phyloP scores from a whole-genome alignment of 805 yeast genomes.

The Sporopachydermia quercuum region DNA sequence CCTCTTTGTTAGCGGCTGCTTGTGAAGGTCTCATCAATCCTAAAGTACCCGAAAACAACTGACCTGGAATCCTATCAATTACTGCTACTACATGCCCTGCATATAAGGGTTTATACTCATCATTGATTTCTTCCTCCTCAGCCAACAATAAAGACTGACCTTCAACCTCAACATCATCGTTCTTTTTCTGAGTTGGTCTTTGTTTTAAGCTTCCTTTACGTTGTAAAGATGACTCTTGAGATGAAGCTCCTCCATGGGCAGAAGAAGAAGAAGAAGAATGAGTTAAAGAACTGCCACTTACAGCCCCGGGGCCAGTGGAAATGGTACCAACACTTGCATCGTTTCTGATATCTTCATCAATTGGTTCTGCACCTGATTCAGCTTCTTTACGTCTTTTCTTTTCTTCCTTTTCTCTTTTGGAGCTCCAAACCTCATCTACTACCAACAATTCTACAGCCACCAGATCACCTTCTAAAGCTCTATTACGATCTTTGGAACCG shows the following conservation, averaged over 20 bases:
- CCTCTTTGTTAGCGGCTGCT: conserved; percentile 59
- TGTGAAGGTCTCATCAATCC: conserved; percentile 93
- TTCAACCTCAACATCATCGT: conserved; percentile 96
- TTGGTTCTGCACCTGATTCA: conserved; percentile 6
- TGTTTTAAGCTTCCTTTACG: conserved; percentile 88
- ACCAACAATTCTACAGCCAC: conserved; percentile 91
- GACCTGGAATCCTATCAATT: conserved; percentile 94
- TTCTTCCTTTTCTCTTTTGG: conserved; percentile 93
- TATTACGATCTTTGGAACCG: conserved; percentile 95
- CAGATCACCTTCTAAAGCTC: conserved; percentile 92
- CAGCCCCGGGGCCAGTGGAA: too few relatives aligned
- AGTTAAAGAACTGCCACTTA: conserved; percentile 10
- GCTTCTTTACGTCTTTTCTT: conserved; percentile 73
- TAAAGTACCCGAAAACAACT: conserved; percentile 84
- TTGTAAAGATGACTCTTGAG: conserved; percentile 25
- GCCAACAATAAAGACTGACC: conserved; percentile 85
- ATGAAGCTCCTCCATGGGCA: conserved; percentile 13
- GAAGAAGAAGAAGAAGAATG: conserved; percentile 14
- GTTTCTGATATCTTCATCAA: conserved; percentile 60
- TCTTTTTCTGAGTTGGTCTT: conserved; percentile 93
- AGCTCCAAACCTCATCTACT: conserved; percentile 96
- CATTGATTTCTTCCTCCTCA: conserved; percentile 92
- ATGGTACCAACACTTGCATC: conserved; percentile 38
- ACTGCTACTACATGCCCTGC: conserved; percentile 99
- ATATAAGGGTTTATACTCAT: conserved; percentile 82